Conservation (phyloP, 768 basidiomycete genomes). For the Gelatoporia subvermispora region DNA sequence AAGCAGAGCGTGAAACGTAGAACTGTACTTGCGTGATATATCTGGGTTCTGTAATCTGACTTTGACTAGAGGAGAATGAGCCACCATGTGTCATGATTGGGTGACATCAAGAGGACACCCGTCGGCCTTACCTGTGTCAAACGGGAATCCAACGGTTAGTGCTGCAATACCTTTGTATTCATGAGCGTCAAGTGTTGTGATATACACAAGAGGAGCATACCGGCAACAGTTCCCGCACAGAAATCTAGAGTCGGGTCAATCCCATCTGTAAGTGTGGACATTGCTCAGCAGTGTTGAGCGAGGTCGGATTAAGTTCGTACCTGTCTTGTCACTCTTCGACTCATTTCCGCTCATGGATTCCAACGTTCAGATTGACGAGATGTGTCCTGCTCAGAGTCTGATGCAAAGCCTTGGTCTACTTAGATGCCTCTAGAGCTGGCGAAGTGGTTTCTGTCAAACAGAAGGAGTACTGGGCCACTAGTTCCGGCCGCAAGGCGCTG, state of each 20-base stretch:
- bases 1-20: conserved; percentile 57
- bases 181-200: not conserved
- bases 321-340: too few relatives aligned
- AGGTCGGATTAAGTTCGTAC: not conserved
- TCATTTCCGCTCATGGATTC: too few relatives aligned
- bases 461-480: too few relatives aligned
- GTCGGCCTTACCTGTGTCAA: conserved; percentile 26
- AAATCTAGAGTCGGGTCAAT: conserved; percentile 71
- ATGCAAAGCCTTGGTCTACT: too few relatives aligned
- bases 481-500: too few relatives aligned
- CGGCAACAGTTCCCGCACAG: conserved; percentile 69
- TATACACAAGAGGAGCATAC: conserved; percentile 21
- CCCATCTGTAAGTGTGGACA: not conserved
- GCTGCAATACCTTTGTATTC: conserved; percentile 21
- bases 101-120: not conserved
- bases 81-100: not conserved
- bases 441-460: too few relatives aligned
- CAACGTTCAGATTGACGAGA: too few relatives aligned
- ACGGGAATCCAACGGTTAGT: conserved; percentile 27
- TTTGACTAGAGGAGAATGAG: conserved; percentile 48
- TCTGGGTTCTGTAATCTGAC: conserved; percentile 71
- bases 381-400: too few relatives aligned
- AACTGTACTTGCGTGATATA: conserved; percentile 51
- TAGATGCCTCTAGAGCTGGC: too few relatives aligned
- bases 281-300: not conserved